Conservation (phyloP, 257 asterid species). For the Forsythia viridissima region DNA sequence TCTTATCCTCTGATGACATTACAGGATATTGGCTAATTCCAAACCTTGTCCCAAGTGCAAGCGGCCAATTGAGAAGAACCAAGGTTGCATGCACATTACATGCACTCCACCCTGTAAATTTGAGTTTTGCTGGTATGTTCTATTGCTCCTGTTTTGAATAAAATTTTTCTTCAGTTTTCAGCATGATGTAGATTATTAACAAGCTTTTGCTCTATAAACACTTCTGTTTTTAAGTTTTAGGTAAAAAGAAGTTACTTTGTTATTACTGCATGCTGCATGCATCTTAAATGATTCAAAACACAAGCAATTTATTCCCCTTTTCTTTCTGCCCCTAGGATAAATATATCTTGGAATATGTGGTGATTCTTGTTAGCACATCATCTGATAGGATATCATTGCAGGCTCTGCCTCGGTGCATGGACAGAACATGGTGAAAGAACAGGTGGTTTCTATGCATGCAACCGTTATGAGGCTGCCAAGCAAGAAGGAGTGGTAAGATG, state of each 20-base stretch:
- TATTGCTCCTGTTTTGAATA: conserved; percentile 20
- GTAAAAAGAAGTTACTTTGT: background rate
- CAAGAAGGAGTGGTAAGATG: conserved; percentile 89
- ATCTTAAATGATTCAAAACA: conserved; percentile 9
- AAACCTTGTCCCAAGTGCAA: conserved; percentile 99
- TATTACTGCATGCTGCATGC: background rate
- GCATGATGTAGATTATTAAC: background rate
- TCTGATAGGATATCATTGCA: conserved; percentile 43
- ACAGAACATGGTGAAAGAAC: conserved; percentile 96
- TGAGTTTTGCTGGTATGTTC: conserved; percentile 92
- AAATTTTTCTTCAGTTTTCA: conserved; percentile 8
- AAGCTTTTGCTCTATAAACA: conserved; percentile 17
- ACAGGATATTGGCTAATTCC: conserved; percentile 97
- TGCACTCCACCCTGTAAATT: conserved; percentile 98
- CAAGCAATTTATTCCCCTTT: background rate
- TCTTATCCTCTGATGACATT: conserved; percentile 27
- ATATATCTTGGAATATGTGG: conserved; percentile 6
- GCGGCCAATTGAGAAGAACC: conserved; percentile 98
- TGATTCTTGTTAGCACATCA: conserved; percentile 21
- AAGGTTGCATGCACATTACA: conserved; percentile 98
- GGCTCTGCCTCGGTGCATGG: conserved; percentile 99
- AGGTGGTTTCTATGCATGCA: conserved; percentile 98
- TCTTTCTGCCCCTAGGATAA: conserved; percentile 17
- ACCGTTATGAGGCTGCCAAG: conserved; percentile 93
- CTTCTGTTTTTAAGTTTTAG: background rate